Evolutionary conservation across 257 asterid species (phyloP).

Genomic region (Solanum lycopersicoides): DNA sequence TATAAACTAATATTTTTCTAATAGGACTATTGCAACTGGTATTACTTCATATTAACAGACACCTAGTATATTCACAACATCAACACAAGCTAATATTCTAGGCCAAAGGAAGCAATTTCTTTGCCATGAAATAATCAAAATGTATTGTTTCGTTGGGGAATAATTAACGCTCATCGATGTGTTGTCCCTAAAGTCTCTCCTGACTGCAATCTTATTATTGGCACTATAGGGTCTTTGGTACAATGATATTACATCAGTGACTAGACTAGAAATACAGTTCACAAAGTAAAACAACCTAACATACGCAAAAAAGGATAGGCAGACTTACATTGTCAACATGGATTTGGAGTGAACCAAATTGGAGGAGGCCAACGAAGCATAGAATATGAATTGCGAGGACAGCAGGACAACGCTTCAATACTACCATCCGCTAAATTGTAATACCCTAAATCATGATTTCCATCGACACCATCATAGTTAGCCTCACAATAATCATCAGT

Average conservation of each 20-base stretch:
- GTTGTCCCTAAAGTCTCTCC: neutral
- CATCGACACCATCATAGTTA: slow-evolving; percentile 34
- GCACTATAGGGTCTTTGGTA: neutral
- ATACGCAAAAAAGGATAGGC: neutral
- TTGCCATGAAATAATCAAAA: neutral
- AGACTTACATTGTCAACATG: slow-evolving; percentile 33
- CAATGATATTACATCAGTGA: neutral
- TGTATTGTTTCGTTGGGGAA: neutral
- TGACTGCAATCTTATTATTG: neutral
- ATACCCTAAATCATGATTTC: slow-evolving; percentile 64
- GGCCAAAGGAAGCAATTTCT: neutral
- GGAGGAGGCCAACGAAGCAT: slow-evolving; percentile 34
- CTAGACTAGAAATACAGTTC: neutral
- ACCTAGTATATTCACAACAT: neutral
- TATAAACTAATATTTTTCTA: neutral
- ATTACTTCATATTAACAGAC: neutral
- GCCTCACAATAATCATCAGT: slow-evolving; percentile 61
- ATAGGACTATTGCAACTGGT: neutral
- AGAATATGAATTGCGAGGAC: slow-evolving; percentile 37
- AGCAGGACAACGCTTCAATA: slow-evolving; percentile 36
- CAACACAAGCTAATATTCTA: neutral
- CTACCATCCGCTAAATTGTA: slow-evolving; percentile 48
- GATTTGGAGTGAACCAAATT: slow-evolving; percentile 65
- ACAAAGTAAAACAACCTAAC: neutral
- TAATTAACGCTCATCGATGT: neutral